Conservation (phyloP, 2,329 filamentous ascomycete genomes). For the Fusarium irregulare region DNA sequence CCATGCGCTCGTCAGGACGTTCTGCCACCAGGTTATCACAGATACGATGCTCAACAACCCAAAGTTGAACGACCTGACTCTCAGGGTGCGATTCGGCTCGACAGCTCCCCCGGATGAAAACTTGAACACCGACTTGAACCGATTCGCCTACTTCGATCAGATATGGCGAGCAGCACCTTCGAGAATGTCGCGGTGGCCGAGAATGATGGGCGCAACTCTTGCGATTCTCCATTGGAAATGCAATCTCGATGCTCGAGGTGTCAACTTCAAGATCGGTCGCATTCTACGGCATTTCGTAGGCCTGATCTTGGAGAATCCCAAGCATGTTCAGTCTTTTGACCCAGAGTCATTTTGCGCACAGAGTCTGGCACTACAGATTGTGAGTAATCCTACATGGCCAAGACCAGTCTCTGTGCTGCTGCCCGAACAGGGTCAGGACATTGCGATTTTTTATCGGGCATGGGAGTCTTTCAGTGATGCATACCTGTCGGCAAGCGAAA, state of each 20-base stretch:
- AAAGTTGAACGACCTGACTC: conserved; percentile 3
- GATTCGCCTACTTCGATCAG: conserved; percentile 42
- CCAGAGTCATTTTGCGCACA: background rate
- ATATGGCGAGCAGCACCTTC: conserved; percentile 10
- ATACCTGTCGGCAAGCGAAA: background rate
- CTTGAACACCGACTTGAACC: background rate
- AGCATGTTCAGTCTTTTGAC: background rate
- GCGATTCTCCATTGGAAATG: conserved; percentile 45
- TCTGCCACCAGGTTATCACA: background rate
- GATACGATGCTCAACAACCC: background rate
- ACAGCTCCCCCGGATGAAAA: background rate
- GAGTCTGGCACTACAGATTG: background rate
- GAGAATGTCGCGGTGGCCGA: background rate
- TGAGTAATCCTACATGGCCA: conserved; percentile 29
- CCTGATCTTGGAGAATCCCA: rapidly evolving
- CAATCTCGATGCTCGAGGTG: conserved; percentile 36
- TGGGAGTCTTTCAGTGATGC: background rate
- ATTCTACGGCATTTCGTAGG: background rate
- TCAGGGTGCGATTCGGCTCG: conserved; percentile 23
- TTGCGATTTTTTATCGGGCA: no score
- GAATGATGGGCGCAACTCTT: conserved; percentile 38
- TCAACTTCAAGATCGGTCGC: conserved; percentile 38
- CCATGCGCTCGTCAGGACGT: background rate
- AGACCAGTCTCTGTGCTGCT: background rate
- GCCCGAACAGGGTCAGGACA: no score